Evolutionary conservation across 2,329 filamentous ascomycete genomes (phyloP).

Genomic region (Phoma sp.): DNA sequence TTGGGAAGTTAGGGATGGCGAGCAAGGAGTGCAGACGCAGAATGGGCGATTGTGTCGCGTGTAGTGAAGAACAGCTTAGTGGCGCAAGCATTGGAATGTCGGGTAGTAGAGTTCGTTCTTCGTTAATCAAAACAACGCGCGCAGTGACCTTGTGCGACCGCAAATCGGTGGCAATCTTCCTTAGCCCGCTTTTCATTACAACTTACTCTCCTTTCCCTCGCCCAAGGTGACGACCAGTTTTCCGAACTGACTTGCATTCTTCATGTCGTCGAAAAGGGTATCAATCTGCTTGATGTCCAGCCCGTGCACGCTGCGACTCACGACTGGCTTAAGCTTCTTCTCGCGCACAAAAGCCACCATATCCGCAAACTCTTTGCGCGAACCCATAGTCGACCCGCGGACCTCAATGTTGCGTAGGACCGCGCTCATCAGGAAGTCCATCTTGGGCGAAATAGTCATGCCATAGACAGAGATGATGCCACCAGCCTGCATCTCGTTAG

Average conservation of each 20-base stretch:
- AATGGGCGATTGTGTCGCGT: slow-evolving; percentile 31
- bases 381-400: slow-evolving; percentile 88
- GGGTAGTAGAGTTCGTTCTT: too few species aligned
- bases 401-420: slow-evolving; percentile 89
- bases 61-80: not conserved
- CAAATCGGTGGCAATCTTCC: not conserved
- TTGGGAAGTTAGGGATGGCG: slow-evolving; percentile 30
- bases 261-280: slow-evolving; percentile 85
- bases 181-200: slow-evolving; percentile 23
- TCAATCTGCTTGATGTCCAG: slow-evolving; percentile 81
- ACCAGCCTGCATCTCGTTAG: slow-evolving; percentile 58
- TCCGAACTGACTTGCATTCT: slow-evolving; percentile 83
- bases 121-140: too few species aligned
- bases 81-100: too few species aligned
- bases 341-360: slow-evolving; percentile 84
- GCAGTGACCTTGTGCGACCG: too few species aligned
- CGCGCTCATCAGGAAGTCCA: slow-evolving; percentile 84
- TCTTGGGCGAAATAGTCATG: slow-evolving; percentile 86
- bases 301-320: slow-evolving; percentile 75
- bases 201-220: slow-evolving; percentile 36
- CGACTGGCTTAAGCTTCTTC: slow-evolving; percentile 75
- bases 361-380: slow-evolving; percentile 83
- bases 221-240: slow-evolving; percentile 76
- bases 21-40: slow-evolving; percentile 28
- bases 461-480: slow-evolving; percentile 88